Base-by-base conservation (phyloP, 176 grass and related monocot genomes). In the Hsuehochloa calcarea region DNA sequence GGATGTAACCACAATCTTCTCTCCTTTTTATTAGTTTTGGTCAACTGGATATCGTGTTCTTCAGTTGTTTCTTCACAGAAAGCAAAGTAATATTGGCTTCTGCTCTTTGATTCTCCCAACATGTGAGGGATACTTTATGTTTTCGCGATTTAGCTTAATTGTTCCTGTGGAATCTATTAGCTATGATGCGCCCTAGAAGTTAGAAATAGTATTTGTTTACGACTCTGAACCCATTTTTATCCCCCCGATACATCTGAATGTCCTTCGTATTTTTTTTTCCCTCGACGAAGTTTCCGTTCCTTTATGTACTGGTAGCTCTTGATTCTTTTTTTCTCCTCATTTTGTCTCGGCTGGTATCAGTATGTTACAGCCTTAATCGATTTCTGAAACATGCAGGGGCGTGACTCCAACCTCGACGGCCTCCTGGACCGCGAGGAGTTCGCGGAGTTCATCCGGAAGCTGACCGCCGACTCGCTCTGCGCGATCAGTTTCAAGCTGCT, bases 361-460 rank as follows among this genome's bases (percentile, higher is more conserved):
- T 51, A 64, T 65, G 34, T 52, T 73, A 77, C 29, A 47, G 19
- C 41, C 38, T 56, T 68, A 29, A 37, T 50, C 35, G 9, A 49
- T 81, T 23, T 63, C 13, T 81, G 13, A 16, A 82, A 54, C 27
- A 6, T 55, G 58, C 89, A 98, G 93, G 96, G 93, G 15, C 90
- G 87, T 20, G 96, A 98, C 70, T 73, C 89, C 15, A 86, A 98
- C 51, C 86, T 95, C 9, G 89, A 98, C 80, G 93, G 93, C 3
- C 89, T 91, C 19, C 91, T 98, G 46, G 89, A 98, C 56, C 93
- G 96, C 0, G 96, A 98, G 85, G 93, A 98, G 68, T 98, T 98
- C 15, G 93, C 89, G 1, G 85, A 93, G 84, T 98, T 98, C 89
- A 95, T 98, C 49, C 58, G 80, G 44, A 95, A 95, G 87, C 85